These are phyloP conservation scores for Neofusicoccum sp. DNA, from an alignment of 2,329 filamentous ascomycete genomes.

Conservation along the genomic window DNA sequence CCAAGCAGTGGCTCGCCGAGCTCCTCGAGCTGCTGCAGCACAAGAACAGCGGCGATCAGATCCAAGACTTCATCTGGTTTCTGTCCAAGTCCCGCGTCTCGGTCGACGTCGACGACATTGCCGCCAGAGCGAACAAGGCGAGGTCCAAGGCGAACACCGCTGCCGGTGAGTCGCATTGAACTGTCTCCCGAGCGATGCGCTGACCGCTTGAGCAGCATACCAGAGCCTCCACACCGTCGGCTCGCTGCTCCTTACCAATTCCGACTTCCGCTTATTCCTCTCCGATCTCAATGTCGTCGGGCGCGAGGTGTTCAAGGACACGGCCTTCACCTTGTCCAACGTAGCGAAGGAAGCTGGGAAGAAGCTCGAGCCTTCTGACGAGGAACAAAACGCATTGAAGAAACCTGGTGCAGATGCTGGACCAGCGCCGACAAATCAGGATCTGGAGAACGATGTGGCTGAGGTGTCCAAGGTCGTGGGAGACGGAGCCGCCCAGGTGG, in stretches of 20 bases:
- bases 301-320: slow-evolving; percentile 82
- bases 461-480: slow-evolving; percentile 48
- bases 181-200: neutral
- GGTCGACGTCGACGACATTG: slow-evolving; percentile 65
- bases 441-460: slow-evolving; percentile 54
- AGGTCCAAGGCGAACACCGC: slow-evolving; percentile 69
- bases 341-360: slow-evolving; percentile 73
- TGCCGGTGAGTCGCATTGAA: slow-evolving; percentile 54
- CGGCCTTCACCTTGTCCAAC: slow-evolving; percentile 73
- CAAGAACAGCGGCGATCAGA: slow-evolving; percentile 81
- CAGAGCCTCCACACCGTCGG: slow-evolving; percentile 80
- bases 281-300: slow-evolving; percentile 76
- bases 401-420: slow-evolving; percentile 51
- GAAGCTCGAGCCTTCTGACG: slow-evolving; percentile 65
- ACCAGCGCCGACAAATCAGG: slow-evolving; percentile 56
- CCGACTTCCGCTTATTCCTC: slow-evolving; percentile 84
- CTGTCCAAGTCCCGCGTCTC: slow-evolving; percentile 70
- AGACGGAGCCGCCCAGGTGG: slow-evolving; percentile 46
- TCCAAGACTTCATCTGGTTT: slow-evolving; percentile 91
- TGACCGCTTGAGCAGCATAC: slow-evolving; percentile 57
- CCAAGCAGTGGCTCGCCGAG: slow-evolving; percentile 70
- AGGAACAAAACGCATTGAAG: slow-evolving; percentile 57
- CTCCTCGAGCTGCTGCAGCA: slow-evolving; percentile 78
- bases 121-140: slow-evolving; percentile 58
- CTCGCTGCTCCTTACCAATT: slow-evolving; percentile 81